These are phyloP conservation scores for Pyrenochaeta sp. DNA, from an alignment of 2,329 filamentous ascomycete genomes.

Conservation along the genomic window DNA sequence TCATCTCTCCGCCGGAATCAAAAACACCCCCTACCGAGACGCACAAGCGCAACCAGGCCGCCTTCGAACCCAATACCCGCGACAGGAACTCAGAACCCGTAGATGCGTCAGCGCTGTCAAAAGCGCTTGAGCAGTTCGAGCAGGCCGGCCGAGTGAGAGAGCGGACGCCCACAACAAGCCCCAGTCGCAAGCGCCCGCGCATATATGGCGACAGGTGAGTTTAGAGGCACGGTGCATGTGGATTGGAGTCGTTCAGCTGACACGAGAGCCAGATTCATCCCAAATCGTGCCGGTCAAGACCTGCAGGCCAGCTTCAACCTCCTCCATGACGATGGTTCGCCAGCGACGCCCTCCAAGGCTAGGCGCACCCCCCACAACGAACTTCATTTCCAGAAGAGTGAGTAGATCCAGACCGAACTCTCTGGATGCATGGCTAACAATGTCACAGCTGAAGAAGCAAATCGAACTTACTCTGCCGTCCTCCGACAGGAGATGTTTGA, in stretches of 20 bases:
- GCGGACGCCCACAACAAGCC: conserved; percentile 70
- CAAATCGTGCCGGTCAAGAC: conserved; percentile 91
- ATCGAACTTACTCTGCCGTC: conserved; percentile 87
- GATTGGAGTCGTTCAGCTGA: neutral
- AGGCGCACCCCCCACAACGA: conserved; percentile 88
- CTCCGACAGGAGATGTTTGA: conserved; percentile 94
- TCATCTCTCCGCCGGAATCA: conserved; percentile 65
- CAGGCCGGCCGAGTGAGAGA: conserved; percentile 67
- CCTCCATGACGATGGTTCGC: conserved; percentile 90
- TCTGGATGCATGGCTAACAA: conserved; percentile 16
- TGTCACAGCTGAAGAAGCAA: conserved; percentile 82
- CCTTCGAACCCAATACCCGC: conserved; percentile 36
- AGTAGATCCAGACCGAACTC: conserved; percentile 13
- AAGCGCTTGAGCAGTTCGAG: conserved; percentile 69
- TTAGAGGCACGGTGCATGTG: neutral
- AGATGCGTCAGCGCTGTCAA: conserved; percentile 67
- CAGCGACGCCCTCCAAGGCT: conserved; percentile 85
- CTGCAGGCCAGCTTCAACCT: conserved; percentile 91
- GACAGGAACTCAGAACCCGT: conserved; percentile 61
- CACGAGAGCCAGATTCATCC: conserved; percentile 77
- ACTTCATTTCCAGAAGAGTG: conserved; percentile 89
- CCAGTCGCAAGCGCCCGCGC: conserved; percentile 73
- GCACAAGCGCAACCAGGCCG: conserved; percentile 56
- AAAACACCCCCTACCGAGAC: conserved; percentile 67
- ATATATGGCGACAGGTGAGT: conserved; percentile 65